These are phyloP conservation scores for Sarocladium strictum DNA, from an alignment of 2,329 filamentous ascomycete genomes.

Conservation along the genomic window DNA sequence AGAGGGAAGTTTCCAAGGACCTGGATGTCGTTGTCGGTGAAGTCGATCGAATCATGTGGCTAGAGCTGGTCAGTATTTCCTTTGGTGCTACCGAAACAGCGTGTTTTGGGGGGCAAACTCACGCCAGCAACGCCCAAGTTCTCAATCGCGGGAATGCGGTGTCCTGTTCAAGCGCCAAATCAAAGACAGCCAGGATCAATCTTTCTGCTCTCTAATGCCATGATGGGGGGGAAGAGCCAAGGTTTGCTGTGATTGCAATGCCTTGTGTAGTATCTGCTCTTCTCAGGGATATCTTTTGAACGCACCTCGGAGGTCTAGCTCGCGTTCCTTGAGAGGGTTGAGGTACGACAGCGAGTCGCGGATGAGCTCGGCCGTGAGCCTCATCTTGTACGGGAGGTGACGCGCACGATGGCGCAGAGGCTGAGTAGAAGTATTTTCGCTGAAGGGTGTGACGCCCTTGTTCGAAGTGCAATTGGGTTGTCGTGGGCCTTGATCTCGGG, in stretches of 20 bases:
- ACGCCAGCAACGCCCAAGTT: slow-evolving; percentile 94
- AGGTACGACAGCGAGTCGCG: slow-evolving; percentile 93
- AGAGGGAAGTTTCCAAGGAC: slow-evolving; percentile 88
- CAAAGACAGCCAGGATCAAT: slow-evolving; percentile 68
- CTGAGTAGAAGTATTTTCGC: too few relatives aligned
- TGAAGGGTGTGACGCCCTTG: too few relatives aligned
- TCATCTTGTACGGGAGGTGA: slow-evolving; percentile 53
- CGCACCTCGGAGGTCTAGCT: slow-evolving; percentile 99
- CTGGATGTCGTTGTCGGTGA: slow-evolving; percentile 96
- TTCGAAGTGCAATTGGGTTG: background rate
- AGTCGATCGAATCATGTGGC: slow-evolving; percentile 95
- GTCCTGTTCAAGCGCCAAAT: slow-evolving; percentile 62
- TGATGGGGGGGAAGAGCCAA: slow-evolving; percentile 17
- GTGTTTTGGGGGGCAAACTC: slow-evolving; percentile 32
- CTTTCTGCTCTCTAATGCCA: slow-evolving; percentile 44
- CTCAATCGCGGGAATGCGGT: slow-evolving; percentile 96
- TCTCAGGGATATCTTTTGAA: slow-evolving; percentile 54
- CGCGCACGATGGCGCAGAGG: background rate
- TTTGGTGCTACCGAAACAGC: slow-evolving; percentile 3
- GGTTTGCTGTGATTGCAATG: slow-evolving; percentile 27
- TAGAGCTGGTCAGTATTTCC: slow-evolving; percentile 27
- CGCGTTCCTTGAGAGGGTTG: slow-evolving; percentile 96
- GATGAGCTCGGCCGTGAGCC: slow-evolving; percentile 93
- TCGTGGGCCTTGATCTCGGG: background rate
- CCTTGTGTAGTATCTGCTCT: slow-evolving; percentile 91